Evolutionary conservation across 495 filamentous ascomycete species (phyloP).

Genomic region (Penicillium paxilli): DNA sequence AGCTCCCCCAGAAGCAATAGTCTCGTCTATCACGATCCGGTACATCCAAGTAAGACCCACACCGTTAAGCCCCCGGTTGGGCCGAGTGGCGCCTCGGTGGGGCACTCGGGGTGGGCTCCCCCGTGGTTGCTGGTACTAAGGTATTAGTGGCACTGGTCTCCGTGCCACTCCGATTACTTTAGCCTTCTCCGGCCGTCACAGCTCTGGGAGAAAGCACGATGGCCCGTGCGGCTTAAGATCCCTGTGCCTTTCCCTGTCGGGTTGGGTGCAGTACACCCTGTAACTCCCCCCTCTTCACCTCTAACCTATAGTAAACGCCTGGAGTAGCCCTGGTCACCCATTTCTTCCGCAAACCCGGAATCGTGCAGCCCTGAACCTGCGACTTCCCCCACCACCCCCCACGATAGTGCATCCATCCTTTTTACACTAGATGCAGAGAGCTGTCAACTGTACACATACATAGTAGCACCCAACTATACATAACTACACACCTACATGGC

Average conservation of each 20-base stretch:
- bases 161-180: conserved; percentile 27
- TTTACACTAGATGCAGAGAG: neutral
- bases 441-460: conserved; percentile 14
- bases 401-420: neutral
- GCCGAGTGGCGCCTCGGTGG: conserved; percentile 26
- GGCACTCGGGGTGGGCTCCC: conserved; percentile 21
- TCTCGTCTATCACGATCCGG: neutral
- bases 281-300: neutral
- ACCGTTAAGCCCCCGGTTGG: conserved; percentile 17
- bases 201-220: conserved; percentile 17
- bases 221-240: conserved; percentile 27
- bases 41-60: neutral
- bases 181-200: conserved; percentile 24
- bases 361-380: conserved; percentile 10
- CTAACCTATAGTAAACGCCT: neutral
- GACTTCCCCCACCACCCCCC: neutral
- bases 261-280: neutral
- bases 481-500: too few relatives aligned
- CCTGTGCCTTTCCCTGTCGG: conserved; percentile 11
- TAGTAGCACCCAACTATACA: too few relatives aligned
- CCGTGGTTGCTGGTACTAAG: conserved; percentile 26
- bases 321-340: conserved; percentile 14
- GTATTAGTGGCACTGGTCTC: conserved; percentile 30
- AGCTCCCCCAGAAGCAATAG: too few relatives aligned
- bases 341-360: conserved; percentile 22